These are phyloP conservation scores for Hansenula anomala DNA, from an alignment of 1,139 yeast species.

Conservation along the genomic window DNA sequence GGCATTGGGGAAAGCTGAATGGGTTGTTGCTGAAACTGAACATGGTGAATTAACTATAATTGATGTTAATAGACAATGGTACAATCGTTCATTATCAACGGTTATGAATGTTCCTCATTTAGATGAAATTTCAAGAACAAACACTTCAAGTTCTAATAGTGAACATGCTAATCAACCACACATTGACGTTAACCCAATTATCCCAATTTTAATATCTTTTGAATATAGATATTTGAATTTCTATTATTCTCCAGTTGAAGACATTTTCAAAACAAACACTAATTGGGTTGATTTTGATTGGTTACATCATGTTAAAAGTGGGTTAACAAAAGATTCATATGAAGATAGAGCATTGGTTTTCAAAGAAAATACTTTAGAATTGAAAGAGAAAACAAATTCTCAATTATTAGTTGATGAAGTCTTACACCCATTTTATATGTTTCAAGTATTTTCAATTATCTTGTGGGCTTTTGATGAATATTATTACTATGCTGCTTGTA, in stretches of 20 bases:
- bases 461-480: slow-evolving; percentile 92
- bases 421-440: slow-evolving; percentile 89
- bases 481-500: slow-evolving; percentile 90
- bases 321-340: slow-evolving; percentile 64
- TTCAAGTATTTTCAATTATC: slow-evolving; percentile 86
- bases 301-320: slow-evolving; percentile 62
- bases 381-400: slow-evolving; percentile 64
- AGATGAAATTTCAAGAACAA: slow-evolving; percentile 13
- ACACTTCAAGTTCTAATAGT: slow-evolving; percentile 4
- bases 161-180: slow-evolving; percentile 1
- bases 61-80: slow-evolving; percentile 51
- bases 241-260: slow-evolving; percentile 82
- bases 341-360: slow-evolving; percentile 71
- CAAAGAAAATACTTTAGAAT: slow-evolving; percentile 70
- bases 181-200: slow-evolving; percentile 26
- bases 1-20: slow-evolving; percentile 78
- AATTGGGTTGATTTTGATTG: slow-evolving; percentile 85
- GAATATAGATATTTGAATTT: slow-evolving; percentile 80
- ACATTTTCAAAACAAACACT: slow-evolving; percentile 74
- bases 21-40: slow-evolving; percentile 93
- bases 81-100: slow-evolving; percentile 67
- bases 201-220: slow-evolving; percentile 68
- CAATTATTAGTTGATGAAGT: slow-evolving; percentile 81
- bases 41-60: slow-evolving; percentile 76
- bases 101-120: slow-evolving; percentile 40